Conservation (phyloP, 148 eudicot species). For the Camellia lanceoleosa region DNA sequence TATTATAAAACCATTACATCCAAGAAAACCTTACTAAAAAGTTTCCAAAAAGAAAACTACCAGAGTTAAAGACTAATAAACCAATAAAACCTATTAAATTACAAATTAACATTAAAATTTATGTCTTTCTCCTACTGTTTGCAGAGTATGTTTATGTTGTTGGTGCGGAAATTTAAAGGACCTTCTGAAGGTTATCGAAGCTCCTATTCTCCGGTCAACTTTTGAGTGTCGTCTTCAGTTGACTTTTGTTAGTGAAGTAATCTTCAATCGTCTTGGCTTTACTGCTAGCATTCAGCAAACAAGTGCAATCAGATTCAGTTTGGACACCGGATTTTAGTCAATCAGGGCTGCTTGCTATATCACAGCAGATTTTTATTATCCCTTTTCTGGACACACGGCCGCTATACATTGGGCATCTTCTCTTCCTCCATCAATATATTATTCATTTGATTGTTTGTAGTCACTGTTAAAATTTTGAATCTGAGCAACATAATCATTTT, state of each 20-base stretch:
- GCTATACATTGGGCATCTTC: too few relatives aligned
- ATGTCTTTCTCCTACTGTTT: conserved; percentile 9
- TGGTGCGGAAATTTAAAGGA: conserved; percentile 69
- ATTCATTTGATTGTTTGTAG: not conserved
- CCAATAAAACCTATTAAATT: too few relatives aligned
- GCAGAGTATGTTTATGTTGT: conserved; percentile 59
- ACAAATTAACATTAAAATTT: not conserved
- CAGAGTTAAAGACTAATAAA: too few relatives aligned
- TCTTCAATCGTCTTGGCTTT: not conserved
- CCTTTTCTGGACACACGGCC: too few relatives aligned
- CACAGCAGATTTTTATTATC: too few relatives aligned
- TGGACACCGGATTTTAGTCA: too few relatives aligned
- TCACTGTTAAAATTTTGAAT: not conserved
- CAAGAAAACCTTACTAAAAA: too few relatives aligned
- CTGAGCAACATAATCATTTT: not conserved
- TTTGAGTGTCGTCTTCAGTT: conserved; percentile 34
- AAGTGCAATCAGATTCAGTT: too few relatives aligned
- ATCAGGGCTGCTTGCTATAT: too few relatives aligned
- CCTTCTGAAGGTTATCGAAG: conserved; percentile 66
- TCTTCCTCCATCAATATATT: too few relatives aligned
- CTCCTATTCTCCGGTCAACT: conserved; percentile 83
- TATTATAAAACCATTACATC: too few relatives aligned
- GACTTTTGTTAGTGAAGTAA: not conserved
- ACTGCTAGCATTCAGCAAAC: not conserved
- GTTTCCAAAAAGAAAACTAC: too few relatives aligned